Conservation (phyloP, 2,329 filamentous ascomycete species). For the Aspergillus unguis region DNA sequence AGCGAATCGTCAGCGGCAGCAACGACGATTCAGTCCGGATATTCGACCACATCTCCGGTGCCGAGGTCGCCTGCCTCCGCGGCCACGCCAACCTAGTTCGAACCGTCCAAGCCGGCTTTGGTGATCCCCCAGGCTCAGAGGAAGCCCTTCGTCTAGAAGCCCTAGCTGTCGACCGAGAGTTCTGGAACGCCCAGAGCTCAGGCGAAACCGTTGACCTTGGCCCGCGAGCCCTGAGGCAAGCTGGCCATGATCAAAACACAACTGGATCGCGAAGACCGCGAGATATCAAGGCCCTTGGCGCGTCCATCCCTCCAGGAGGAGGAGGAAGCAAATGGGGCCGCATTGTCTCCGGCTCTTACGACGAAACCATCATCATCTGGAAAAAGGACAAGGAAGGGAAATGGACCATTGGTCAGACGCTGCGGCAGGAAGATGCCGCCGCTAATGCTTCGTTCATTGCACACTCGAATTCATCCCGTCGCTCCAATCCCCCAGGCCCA, state of each 20-base stretch:
- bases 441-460: slow-evolving; percentile 29
- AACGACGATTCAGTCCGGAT: slow-evolving; percentile 96
- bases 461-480: neutral
- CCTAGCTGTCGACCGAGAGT: slow-evolving; percentile 67
- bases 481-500: neutral
- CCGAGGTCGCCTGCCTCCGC: slow-evolving; percentile 82
- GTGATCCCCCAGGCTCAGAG: slow-evolving; percentile 76
- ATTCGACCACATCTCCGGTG: slow-evolving; percentile 79
- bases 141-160: slow-evolving; percentile 73
- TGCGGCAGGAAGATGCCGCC: slow-evolving; percentile 61
- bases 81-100: slow-evolving; percentile 83
- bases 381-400: slow-evolving; percentile 77
- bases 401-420: slow-evolving; percentile 73
- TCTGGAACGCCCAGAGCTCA: slow-evolving; percentile 57
- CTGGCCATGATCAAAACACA: slow-evolving; percentile 54
- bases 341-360: slow-evolving; percentile 97
- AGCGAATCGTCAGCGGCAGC: slow-evolving; percentile 90
- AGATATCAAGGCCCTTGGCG: slow-evolving; percentile 71
- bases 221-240: slow-evolving; percentile 49
- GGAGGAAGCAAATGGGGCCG: slow-evolving; percentile 84
- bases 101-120: slow-evolving; percentile 92
- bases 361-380: slow-evolving; percentile 95
- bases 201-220: slow-evolving; percentile 41
- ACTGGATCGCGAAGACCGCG: slow-evolving; percentile 71
- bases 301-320: slow-evolving; percentile 84